Evolutionary conservation across 2,329 filamentous ascomycete genomes (phyloP).

Genomic region (Apiospora hydei): DNA sequence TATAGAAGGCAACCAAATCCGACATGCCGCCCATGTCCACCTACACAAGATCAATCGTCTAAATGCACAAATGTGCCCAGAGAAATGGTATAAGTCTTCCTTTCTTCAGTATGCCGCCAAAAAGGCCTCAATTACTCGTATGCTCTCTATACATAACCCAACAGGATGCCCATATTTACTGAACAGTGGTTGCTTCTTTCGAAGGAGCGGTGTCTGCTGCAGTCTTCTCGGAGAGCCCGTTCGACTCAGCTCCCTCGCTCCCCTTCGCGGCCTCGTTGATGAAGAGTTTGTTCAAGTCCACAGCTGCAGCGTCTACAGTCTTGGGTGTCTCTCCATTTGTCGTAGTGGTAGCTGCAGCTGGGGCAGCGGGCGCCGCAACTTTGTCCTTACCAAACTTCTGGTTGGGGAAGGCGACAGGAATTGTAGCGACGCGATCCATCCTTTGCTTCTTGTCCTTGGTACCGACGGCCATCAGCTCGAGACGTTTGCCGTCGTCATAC

Average conservation of each 20-base stretch:
- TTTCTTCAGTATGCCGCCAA: not conserved
- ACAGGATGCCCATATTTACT: not conserved
- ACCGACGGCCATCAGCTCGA: conserved; percentile 64
- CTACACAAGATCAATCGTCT: not conserved
- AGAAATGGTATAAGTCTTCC: conserved; percentile 6
- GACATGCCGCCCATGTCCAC: not conserved
- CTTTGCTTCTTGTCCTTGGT: conserved; percentile 53
- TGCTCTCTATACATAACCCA: not conserved
- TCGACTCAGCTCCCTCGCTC: conserved; percentile 26
- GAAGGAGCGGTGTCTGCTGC: conserved; percentile 27
- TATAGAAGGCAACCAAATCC: not conserved
- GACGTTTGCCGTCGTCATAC: conserved; percentile 46
- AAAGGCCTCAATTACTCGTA: not conserved
- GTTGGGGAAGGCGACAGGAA: conserved; percentile 52
- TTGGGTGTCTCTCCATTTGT: conserved; percentile 27
- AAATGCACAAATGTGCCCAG: not conserved
- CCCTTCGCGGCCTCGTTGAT: conserved; percentile 26
- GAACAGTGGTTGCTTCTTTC: conserved; percentile 23
- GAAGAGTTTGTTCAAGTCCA: conserved; percentile 35
- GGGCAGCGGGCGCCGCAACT: conserved; percentile 22
- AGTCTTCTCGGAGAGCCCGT: conserved; percentile 35
- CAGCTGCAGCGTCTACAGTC: conserved; percentile 5
- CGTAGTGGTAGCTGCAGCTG: conserved; percentile 26
- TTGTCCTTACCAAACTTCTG: conserved; percentile 30
- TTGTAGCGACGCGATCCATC: conserved; percentile 57